Evolutionary conservation across 2,329 filamentous ascomycete genomes (phyloP), one percentile per base, ranked within the genome.

Genomic region (Phaeosphaeriaceae sp.): DNA sequence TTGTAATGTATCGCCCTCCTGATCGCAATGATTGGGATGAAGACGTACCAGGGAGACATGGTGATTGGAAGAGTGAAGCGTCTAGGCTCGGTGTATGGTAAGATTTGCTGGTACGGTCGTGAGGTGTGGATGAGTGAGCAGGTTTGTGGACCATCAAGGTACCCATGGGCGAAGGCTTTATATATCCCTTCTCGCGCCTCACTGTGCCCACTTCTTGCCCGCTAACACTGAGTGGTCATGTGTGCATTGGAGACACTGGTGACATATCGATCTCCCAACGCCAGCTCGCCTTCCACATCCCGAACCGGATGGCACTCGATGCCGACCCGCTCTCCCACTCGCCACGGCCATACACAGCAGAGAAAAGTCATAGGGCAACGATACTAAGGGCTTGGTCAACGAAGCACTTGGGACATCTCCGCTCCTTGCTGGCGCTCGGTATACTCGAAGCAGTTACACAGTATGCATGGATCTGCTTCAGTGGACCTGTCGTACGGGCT

Each of bases 31-130:
- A 20, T 11, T 21, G 36, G 10, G 17, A 27, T 33, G 13, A 15
- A 44, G 7, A 56, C 61, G 13, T 57, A 65, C 64, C 64, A 67
- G 48, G 62, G 60, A 67, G 62, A 60, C 64, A 67, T 67, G 56
- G 19, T 65, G 57, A 31, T 48, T 22, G 57, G 31, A 17, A 45
- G 51, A 48, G 41, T 55, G 52, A 13, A 36, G 31, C 31, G 49
- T 48, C 25, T 51, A 48, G 51, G 51, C 45, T 51, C 40, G 22
- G 31, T 20, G n/a, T n/a, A 20, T 47, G 45, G 17, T 24, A 56
- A 47, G 19, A 10, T 22, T 44, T 20, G 54, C 27, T 54, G 54
- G 33, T 49, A 17, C 48, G 7, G 31, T 48, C 40, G 42, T 45
- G 17, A n/a, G 6, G 31, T 17, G 25, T 44, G 20, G 45, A 41